These are phyloP conservation scores for Aspergillus quadrilineatus DNA, from an alignment of 2,329 filamentous ascomycete species.

Conservation along the genomic window DNA sequence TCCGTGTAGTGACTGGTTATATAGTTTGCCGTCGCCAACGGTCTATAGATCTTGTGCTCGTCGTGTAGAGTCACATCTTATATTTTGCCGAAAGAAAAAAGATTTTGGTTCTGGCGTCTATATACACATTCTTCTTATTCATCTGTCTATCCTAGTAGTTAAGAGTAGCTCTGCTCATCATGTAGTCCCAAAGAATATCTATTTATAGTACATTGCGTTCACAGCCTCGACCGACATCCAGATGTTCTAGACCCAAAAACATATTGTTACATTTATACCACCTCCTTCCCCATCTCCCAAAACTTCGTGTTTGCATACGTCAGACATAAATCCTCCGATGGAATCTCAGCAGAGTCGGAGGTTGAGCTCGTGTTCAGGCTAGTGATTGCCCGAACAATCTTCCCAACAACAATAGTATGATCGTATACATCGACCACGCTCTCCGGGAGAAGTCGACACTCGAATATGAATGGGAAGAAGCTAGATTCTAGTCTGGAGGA, in stretches of 20 bases:
- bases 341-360: neutral
- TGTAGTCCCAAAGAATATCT: neutral
- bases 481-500: neutral
- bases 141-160: neutral
- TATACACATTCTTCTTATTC: neutral
- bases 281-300: conserved; percentile 41
- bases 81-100: conserved; percentile 10
- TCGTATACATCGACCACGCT: conserved; percentile 37
- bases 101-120: conserved; percentile 11
- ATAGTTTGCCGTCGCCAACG: conserved; percentile 9
- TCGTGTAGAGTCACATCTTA: conserved; percentile 13
- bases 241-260: neutral
- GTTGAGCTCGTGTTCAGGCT: conserved; percentile 3
- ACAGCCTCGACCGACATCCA: neutral
- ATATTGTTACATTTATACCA: conserved; percentile 23
- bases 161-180: neutral
- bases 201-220: neutral
- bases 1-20: neutral
- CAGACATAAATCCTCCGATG: conserved; percentile 32
- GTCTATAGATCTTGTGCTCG: conserved; percentile 14
- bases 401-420: conserved; percentile 43
- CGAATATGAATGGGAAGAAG: conserved; percentile 42
- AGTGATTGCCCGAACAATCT: conserved; percentile 33
- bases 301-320: conserved; percentile 46
- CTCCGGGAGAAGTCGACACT: conserved; percentile 39